A percentile compares a stretch with the other conserved stretches of the same genome.
Evolutionary conservation across 2,329 filamentous ascomycete species (phyloP).

Genomic region (Laburnicola sp.): DNA sequence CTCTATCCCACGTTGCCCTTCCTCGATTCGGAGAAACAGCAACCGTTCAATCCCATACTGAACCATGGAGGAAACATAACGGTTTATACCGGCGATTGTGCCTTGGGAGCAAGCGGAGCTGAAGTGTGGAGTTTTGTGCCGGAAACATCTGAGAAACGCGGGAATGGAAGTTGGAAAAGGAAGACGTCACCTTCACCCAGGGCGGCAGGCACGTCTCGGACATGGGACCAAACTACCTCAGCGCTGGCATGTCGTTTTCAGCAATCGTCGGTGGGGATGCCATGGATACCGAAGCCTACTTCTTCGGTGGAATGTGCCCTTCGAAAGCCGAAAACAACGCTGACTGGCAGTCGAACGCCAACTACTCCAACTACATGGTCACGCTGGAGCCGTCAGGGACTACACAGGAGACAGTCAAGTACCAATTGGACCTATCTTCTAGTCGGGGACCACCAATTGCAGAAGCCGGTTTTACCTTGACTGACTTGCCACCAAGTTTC

Average conservation of each 20-base stretch:
- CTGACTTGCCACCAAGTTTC: slow-evolving; percentile 69
- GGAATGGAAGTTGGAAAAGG: slow-evolving; percentile 61
- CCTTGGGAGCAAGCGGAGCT: slow-evolving; percentile 53
- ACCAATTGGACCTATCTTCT: slow-evolving; percentile 53
- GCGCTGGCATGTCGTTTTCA: slow-evolving; percentile 69
- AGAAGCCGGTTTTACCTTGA: slow-evolving; percentile 86
- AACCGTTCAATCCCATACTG: slow-evolving; percentile 69
- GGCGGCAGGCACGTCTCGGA: slow-evolving; percentile 40
- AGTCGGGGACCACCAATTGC: slow-evolving; percentile 69
- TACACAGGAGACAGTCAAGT: slow-evolving; percentile 47
- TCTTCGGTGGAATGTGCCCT: slow-evolving; percentile 92
- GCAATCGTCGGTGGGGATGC: slow-evolving; percentile 58
- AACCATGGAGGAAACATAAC: slow-evolving; percentile 70
- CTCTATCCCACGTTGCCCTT: slow-evolving; percentile 67
- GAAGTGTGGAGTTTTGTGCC: slow-evolving; percentile 70
- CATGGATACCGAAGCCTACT: slow-evolving; percentile 64
- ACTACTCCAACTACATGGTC: slow-evolving; percentile 81
- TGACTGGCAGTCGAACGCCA: slow-evolving; percentile 68
- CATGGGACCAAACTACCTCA: slow-evolving; percentile 60
- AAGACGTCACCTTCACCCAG: slow-evolving; percentile 41
- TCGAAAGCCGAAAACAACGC: slow-evolving; percentile 35
- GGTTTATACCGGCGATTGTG: slow-evolving; percentile 75
- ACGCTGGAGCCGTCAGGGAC: slow-evolving; percentile 57
- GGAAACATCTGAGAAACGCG: slow-evolving; percentile 45
- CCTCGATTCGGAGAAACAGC: slow-evolving; percentile 53